Evolutionary conservation across 106 monocot species (phyloP), one percentile per base, ranked within the genome.

Genomic region (Dioscorea alata): DNA sequence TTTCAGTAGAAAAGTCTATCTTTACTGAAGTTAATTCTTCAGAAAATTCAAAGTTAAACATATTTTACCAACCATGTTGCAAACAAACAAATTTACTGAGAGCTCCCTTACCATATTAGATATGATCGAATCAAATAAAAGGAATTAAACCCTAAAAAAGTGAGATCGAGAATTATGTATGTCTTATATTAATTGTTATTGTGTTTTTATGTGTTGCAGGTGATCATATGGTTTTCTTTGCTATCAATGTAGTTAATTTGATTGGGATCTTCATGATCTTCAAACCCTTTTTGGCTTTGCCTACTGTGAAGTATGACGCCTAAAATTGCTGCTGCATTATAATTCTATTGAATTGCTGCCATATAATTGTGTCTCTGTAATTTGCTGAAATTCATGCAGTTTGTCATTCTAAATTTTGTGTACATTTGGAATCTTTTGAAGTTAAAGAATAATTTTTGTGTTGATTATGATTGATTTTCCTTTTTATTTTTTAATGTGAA

Each of bases 141-240:
- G n/a, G n/a, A n/a, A n/a, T n/a, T n/a, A n/a, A n/a, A n/a, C n/a
- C n/a, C n/a, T n/a, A n/a, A n/a, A n/a, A n/a, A n/a, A n/a, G n/a
- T n/a, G n/a, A n/a, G n/a, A n/a, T n/a, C n/a, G n/a, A n/a, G n/a
- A n/a, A n/a, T n/a, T n/a, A n/a, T n/a, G n/a, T n/a, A n/a, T n/a
- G n/a, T n/a, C n/a, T n/a, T n/a, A n/a, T n/a, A n/a, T n/a, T n/a
- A n/a, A n/a, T n/a, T n/a, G n/a, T n/a, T n/a, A n/a, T n/a, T n/a
- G n/a, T n/a, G n/a, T 12, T 10, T 32, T 21, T 12, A 20, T 59
- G 32, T 12, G 0, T 6, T 64, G 64, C 66, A 66, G 66, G 66
- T 66, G 66, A 66, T 49, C 20, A 66, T 13, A 66, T 66, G 33
- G 66, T 66, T 17, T 66, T 66, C 66, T 42, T 66, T 35, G n/a